phyloP scores from a whole-genome alignment of 2,329 filamentous ascomycete genomes.

The Diaporthe citrichinensis region DNA sequence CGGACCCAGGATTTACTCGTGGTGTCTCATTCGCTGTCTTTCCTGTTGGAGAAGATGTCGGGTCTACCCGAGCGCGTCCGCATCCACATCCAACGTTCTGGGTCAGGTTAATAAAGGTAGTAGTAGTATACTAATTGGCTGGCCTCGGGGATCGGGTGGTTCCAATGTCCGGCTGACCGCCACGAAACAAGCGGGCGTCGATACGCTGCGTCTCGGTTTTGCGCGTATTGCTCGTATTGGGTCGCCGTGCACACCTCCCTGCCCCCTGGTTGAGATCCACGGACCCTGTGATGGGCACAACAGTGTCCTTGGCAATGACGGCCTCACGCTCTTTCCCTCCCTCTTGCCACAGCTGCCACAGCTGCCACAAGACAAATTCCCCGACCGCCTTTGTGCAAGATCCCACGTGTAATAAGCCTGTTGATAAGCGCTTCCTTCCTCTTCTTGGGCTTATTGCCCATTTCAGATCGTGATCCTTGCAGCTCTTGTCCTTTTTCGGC shows the following conservation, averaged over 20 bases:
- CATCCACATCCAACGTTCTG: background rate
- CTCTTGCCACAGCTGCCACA: background rate
- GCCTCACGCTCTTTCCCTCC: background rate
- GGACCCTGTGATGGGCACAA: conserved; percentile 4
- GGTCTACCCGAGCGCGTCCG: conserved; percentile 6
- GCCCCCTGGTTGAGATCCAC: background rate
- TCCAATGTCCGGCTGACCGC: conserved; percentile 26
- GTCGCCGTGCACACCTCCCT: background rate
- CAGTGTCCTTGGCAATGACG: conserved; percentile 6
- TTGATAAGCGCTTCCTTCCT: background rate
- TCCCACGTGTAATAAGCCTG: background rate
- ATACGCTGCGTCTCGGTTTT: background rate
- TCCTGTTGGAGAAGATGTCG: conserved; percentile 11
- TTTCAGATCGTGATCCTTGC: conserved; percentile 2
- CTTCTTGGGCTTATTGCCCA: background rate
- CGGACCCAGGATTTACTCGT: background rate
- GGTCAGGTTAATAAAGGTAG: background rate
- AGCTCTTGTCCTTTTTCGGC: background rate
- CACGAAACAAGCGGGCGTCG: background rate
- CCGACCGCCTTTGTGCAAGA: background rate
- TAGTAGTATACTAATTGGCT: background rate
- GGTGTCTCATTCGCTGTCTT: conserved; percentile 12
- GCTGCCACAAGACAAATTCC: background rate
- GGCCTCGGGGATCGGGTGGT: conserved; percentile 10
- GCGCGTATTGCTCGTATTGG: conserved; percentile 12